These are phyloP conservation scores for Prunus mira DNA, from an alignment of 306 rosid species.

Conservation along the genomic window DNA sequence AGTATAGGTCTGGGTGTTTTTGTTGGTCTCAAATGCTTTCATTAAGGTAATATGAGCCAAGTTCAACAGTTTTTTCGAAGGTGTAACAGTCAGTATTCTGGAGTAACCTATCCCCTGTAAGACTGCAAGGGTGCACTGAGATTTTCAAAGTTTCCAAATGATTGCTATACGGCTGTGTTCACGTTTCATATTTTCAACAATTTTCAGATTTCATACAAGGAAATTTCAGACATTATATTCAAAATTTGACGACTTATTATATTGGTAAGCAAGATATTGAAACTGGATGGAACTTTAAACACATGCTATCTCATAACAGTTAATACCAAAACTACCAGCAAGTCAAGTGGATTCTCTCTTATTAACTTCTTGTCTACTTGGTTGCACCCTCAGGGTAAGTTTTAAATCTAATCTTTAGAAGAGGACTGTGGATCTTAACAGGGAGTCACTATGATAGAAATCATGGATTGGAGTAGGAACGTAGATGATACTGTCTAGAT, in stretches of 20 bases:
- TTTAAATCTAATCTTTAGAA: too few relatives aligned
- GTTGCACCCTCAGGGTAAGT: background rate
- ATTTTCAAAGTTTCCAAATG: background rate
- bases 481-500: background rate
- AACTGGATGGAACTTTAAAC: background rate
- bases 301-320: background rate
- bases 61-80: background rate
- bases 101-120: background rate
- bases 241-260: background rate
- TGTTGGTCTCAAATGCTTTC: background rate
- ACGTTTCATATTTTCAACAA: background rate
- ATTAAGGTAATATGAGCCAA: background rate
- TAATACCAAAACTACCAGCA: background rate
- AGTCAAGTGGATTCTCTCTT: background rate
- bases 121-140: background rate
- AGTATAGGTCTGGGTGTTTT: background rate
- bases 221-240: background rate
- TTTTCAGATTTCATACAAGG: background rate
- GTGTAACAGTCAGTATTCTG: background rate
- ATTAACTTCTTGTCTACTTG: background rate
- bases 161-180: background rate
- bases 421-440: background rate
- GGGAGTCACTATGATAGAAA: background rate
- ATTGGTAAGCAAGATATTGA: background rate
- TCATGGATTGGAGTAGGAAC: background rate